Evolutionary conservation across 73 alveolate species (phyloP).

Genomic region (Stentor coeruleus): DNA sequence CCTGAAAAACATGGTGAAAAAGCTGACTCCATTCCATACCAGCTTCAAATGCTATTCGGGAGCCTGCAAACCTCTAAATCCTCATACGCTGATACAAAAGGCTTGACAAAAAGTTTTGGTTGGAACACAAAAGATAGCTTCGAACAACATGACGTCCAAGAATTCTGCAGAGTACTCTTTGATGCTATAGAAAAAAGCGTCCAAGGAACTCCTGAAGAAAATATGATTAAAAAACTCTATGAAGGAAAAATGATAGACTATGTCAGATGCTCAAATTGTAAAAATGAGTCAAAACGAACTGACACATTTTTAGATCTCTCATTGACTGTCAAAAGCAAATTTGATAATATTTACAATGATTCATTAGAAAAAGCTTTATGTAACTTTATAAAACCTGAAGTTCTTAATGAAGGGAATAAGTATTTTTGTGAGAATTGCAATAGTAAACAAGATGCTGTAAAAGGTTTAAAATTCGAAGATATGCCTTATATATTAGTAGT

Average conservation of each 20-base stretch:
- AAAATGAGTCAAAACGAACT: conserved; percentile 56
- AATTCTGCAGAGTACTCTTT: conserved; percentile 88
- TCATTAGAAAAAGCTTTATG: conserved; percentile 84
- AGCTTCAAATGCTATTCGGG: conserved; percentile 62
- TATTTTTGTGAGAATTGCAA: conserved; percentile 82
- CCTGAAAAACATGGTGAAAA: conserved; percentile 43
- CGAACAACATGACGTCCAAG: conserved; percentile 72
- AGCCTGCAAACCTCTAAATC: conserved; percentile 38
- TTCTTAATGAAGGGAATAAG: conserved; percentile 70
- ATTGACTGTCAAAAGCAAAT: conserved; percentile 76
- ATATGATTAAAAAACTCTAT: conserved; percentile 43
- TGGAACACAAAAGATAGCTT: conserved; percentile 49
- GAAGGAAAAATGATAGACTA: conserved; percentile 70
- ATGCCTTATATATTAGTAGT: conserved; percentile 71
- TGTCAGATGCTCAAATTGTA: conserved; percentile 83
- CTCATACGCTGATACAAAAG: conserved; percentile 28
- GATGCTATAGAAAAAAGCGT: conserved; percentile 87
- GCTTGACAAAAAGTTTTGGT: conserved; percentile 43
- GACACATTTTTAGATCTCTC: conserved; percentile 80
- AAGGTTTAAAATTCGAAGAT: conserved; percentile 69
- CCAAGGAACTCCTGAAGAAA: conserved; percentile 46
- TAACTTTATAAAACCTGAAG: conserved; percentile 81
- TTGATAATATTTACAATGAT: conserved; percentile 70
- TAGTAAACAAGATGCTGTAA: conserved; percentile 84
- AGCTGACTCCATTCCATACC: conserved; percentile 57